Evolutionary conservation across 805 yeast genomes (phyloP), one percentile per base, ranked within the genome.

Genomic region (Sugiyamaella qingdaonensis): DNA sequence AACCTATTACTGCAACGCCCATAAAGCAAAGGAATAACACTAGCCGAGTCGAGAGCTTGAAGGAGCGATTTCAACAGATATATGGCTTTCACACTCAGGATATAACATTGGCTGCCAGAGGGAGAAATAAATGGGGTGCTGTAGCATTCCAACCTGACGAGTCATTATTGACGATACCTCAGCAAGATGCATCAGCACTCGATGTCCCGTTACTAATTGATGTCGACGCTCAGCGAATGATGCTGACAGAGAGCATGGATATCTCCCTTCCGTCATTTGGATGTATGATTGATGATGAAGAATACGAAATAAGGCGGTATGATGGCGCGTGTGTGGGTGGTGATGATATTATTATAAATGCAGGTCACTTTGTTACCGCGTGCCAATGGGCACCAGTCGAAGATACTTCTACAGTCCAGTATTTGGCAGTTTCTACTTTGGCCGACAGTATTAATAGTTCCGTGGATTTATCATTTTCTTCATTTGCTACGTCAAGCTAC

Each of bases 311-410:
- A 19, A 16, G 8, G 9, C 4, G 3, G 4, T 10, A 10, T 13
- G 19, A 16, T 14, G 24, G 43, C 4, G 21, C 19, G 43, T 39
- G 21, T 3, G 43, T 16, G 8, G 19, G 19, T 16, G 24, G 5
- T 29, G 66, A 62, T 14, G 78, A 79, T 0, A 61, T 71, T 9
- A 67, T 78, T 1, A 47, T 78, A 14, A 79, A 80, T 58, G 68
- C 74, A 0, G 86, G 86, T 0, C 79, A 80, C 0, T 65, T 75
- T 8, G 69, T 82, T 0, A 76, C 85, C 0, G 77, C 80, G 18
- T 61, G 78, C 53, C 75, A 77, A 9, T 84, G 88, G 88, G 65
- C 64, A 7, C 63, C 68, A 2, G 56, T 52, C 49, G 66, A 34
- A 24, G 55, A 52, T 9, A 46, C 60, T 2, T 57, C 55, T n/a